Conservation (phyloP, 129 eudicot genomes). For the Arctium minus region DNA sequence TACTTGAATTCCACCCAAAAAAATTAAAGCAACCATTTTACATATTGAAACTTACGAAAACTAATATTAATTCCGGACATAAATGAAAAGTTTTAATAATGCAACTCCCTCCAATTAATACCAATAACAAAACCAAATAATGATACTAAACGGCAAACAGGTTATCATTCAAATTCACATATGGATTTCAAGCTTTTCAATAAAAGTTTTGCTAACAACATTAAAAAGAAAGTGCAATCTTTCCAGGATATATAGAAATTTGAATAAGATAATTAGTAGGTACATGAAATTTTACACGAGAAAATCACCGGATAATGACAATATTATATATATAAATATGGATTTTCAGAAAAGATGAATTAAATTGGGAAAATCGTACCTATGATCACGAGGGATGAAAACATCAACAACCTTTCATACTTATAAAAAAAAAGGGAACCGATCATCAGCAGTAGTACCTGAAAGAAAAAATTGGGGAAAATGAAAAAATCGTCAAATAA, state of each 20-base stretch:
- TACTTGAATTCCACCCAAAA: not conserved
- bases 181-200: not conserved
- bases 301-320: not conserved
- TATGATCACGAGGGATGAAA: conserved; percentile 84
- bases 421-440: conserved; percentile 67
- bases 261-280: not conserved
- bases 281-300: not conserved
- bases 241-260: not conserved
- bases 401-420: conserved; percentile 86
- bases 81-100: not conserved
- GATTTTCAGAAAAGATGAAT: not conserved
- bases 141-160: not conserved
- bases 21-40: not conserved
- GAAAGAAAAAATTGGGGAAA: not conserved
- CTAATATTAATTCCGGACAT: not conserved
- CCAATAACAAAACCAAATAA: not conserved
- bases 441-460: conserved; percentile 91
- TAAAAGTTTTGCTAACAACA: not conserved
- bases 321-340: not conserved
- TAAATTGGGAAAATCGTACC: conserved; percentile 15
- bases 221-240: not conserved
- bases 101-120: not conserved
- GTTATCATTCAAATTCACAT: not conserved
- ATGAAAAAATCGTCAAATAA: not conserved
- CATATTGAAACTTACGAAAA: not conserved